Base-by-base conservation (phyloP, 1,284 basidiomycete species). In the Vanrija humicola region DNA sequence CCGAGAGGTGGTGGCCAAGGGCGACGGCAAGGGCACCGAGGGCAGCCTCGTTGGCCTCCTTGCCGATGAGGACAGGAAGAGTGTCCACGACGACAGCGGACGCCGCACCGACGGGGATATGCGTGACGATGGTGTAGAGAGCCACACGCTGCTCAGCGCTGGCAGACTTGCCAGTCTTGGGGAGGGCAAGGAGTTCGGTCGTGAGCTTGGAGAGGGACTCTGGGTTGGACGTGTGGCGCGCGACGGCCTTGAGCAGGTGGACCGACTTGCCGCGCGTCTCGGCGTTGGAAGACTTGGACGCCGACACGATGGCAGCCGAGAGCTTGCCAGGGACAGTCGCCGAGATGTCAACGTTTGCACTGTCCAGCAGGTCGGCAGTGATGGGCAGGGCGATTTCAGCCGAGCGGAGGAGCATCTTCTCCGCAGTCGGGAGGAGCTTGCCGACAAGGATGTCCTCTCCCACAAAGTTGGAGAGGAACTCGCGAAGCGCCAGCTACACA, bases 81-180 rank as follows among this genome's bases (percentile, higher is more conserved):
- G 81, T 79, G 50, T 85, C 80, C 0, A 86, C 71, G 15, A 91
- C 75, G 0, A 77, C 67, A 3, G 72, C 52, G 1, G 89, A 90
- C 2, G 83, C 78, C 0, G 68, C 64, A 3, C 76, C 62, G 3
- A 83, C 81, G 1, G 86, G 80, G 5, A 94, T 62, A 38, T 69
- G 74, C 3, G 80, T 74, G 2, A 91, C 79, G 84, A 96, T 90
- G 8, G 82, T 82, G 74, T 89, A 92, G 10, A 97, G 78, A 0
- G 86, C 80, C 6, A 85, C 75, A n/a, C 92, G 86, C 70, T 97
- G 90, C 58, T 94, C 92, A 3, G 88, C 82, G 2, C 89, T 89
- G 0, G 86, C 79, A 0, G 90, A 89, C 78, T 95, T 97, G 29
- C 90, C 87, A 0, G 84, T 76, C 67, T 88, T 86, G 5, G 90